phyloP scores from a whole-genome alignment of 108 stramenopile genomes.

The Conticribra guillardii region DNA sequence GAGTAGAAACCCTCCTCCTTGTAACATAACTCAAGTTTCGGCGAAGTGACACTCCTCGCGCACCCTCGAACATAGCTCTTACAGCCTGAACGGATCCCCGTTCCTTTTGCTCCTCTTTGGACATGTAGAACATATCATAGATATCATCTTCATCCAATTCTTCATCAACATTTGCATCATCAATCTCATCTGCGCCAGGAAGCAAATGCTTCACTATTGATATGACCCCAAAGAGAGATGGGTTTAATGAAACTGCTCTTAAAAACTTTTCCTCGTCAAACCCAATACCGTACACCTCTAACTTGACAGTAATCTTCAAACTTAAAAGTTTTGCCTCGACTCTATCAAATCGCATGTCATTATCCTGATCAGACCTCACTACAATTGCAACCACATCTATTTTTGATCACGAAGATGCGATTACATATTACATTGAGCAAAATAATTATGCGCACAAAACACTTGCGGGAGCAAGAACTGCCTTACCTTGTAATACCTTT shows the following conservation, averaged over 20 bases:
- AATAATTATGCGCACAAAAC: no score
- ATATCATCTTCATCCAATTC: slow-evolving; percentile 39
- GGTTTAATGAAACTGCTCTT: slow-evolving; percentile 36
- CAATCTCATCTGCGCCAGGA: slow-evolving; percentile 13
- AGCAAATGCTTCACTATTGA: slow-evolving; percentile 31
- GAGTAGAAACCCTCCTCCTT: no score
- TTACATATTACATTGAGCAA: no score
- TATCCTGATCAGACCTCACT: neutral
- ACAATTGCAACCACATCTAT: neutral
- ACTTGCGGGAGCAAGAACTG: no score
- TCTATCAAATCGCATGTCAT: slow-evolving; percentile 21
- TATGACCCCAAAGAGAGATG: slow-evolving; percentile 28
- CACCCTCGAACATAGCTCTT: neutral
- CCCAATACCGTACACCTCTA: slow-evolving; percentile 43
- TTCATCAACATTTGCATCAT: slow-evolving; percentile 3
- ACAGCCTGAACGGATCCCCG: slow-evolving; percentile 14
- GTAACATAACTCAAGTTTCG: neutral
- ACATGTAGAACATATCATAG: slow-evolving; percentile 51
- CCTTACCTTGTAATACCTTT: neutral
- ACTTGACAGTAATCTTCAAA: slow-evolving; percentile 51
- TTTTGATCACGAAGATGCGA: neutral
- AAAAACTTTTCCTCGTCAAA: slow-evolving; percentile 48
- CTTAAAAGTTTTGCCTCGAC: slow-evolving; percentile 38
- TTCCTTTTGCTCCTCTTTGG: slow-evolving; percentile 17
- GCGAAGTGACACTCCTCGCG: slow-evolving; percentile 2